These are phyloP conservation scores for Boletus fagicola DNA, from an alignment of 768 basidiomycete species.

Conservation along the genomic window DNA sequence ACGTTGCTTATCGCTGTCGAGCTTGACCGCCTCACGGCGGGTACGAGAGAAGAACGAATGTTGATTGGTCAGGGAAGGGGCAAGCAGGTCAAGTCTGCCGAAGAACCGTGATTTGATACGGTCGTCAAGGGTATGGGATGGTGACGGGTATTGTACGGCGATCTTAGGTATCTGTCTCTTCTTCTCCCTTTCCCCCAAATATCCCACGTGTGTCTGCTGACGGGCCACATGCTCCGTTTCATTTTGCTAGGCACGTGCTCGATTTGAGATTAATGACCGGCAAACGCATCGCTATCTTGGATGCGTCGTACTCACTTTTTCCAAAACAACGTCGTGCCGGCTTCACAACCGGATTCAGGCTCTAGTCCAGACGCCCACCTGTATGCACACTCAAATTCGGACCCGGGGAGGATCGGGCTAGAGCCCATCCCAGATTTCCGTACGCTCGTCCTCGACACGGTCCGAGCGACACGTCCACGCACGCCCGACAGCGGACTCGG, in stretches of 20 bases:
- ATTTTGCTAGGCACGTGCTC: slow-evolving; percentile 74
- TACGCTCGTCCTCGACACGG: slow-evolving; percentile 47
- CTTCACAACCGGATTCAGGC: not conserved
- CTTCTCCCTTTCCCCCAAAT: slow-evolving; percentile 7
- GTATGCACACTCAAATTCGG: not conserved
- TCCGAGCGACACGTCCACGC: slow-evolving; percentile 35
- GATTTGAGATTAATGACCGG: slow-evolving; percentile 75
- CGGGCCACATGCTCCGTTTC: not conserved
- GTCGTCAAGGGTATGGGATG: slow-evolving; percentile 80
- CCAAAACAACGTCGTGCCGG: not conserved
- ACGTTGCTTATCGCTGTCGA: slow-evolving; percentile 77
- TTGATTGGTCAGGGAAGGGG: slow-evolving; percentile 4
- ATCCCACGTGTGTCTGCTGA: not conserved
- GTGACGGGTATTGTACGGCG: slow-evolving; percentile 73
- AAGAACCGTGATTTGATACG: slow-evolving; percentile 50
- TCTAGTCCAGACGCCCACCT: not conserved
- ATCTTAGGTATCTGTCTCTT: slow-evolving; percentile 50
- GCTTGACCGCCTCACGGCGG: slow-evolving; percentile 53
- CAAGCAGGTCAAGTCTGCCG: slow-evolving; percentile 14
- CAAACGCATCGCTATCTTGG: slow-evolving; percentile 67
- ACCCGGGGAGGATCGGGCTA: slow-evolving; percentile 36
- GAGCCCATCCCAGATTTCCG: slow-evolving; percentile 62
- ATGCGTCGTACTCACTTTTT: slow-evolving; percentile 67
- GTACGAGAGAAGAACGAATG: slow-evolving; percentile 25
- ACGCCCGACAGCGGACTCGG: slow-evolving; percentile 2